Conservation (phyloP, 148 eudicot genomes). For the Polygonum maritimum region DNA sequence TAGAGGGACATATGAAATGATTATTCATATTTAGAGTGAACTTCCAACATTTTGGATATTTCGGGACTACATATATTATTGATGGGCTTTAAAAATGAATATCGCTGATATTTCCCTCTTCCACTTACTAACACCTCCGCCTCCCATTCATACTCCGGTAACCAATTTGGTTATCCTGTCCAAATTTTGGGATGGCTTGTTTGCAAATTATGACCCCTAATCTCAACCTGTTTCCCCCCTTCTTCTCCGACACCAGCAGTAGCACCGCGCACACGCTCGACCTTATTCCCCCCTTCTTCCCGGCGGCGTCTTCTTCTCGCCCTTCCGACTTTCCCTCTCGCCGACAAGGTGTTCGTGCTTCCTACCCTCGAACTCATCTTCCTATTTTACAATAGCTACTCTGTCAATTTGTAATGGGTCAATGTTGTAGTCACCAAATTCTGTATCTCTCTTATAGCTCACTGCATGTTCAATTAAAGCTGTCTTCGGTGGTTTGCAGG, state of each 20-base stretch:
- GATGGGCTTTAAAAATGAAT: background rate
- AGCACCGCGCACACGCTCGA: background rate
- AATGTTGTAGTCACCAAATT: background rate
- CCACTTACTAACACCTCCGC: background rate
- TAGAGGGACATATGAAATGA: too few relatives aligned
- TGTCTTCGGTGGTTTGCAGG: slow-evolving; percentile 18
- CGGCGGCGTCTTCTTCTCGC: background rate
- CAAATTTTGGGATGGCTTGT: background rate
- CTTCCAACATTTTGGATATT: too few relatives aligned
- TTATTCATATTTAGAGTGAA: too few relatives aligned
- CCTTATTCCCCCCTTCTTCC: background rate
- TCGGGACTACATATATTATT: too few relatives aligned
- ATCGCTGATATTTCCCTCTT: background rate
- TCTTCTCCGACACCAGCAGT: background rate
- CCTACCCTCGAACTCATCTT: too few relatives aligned
- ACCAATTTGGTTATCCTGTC: background rate
- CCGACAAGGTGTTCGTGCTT: background rate
- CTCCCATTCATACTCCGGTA: background rate
- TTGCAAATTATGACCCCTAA: background rate
- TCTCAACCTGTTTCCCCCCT: background rate
- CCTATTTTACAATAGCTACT: background rate
- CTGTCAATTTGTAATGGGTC: background rate
- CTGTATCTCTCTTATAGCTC: background rate
- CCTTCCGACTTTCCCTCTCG: background rate
- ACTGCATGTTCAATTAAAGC: background rate